Base-by-base conservation (phyloP, 1,284 basidiomycete genomes). In the Ceratobasidium theobromae region DNA sequence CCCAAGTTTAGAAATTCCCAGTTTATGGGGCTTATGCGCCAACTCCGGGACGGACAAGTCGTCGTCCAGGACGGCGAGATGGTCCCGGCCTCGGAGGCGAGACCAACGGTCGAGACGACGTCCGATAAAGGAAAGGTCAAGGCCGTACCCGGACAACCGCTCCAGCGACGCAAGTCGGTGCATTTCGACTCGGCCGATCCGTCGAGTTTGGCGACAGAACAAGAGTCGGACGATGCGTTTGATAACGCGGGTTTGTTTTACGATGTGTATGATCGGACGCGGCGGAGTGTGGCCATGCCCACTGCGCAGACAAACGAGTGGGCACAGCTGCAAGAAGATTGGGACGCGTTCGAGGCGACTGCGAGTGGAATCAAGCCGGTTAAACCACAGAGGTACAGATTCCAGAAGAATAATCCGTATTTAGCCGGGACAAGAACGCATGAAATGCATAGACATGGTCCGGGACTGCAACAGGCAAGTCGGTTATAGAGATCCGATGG, bases 21-120 rank as follows among this genome's bases (percentile, higher is more conserved):
- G 69, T 98, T 98, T 75, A 81, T 98, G 79, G 82, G 83, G 18
- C 81, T 98, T 28, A 95, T 98, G 89, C 84, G 84, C 60, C 87
- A 91, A 72, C 77, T 98, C 46, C 82, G 93, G 25, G 92, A 95
- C 75, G 85, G 86, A 12, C 84, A 90, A 71, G 83, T 95, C n/a
- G 84, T 89, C 8, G 88, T 97, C 0, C 85, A 93, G 66, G 93
- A 89, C 18, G 86, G 91, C 73, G 78, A 88, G 62, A 86, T 95
- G 75, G 87, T 95, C 45, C 69, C 71, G 68, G 65, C 64, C 3
- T 65, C 57, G 9, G 51, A 68, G 12, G 49, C 38, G 27, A 38
- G 51, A 4, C 60, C 48, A n/a, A 73, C 73, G 12, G 75, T 78
- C 65, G 76, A 76, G 30, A 70, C 73, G 53, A 71, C 68, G 0